These are phyloP conservation scores for Mycena polygramma DNA, from an alignment of 768 basidiomycete species.

Conservation along the genomic window DNA sequence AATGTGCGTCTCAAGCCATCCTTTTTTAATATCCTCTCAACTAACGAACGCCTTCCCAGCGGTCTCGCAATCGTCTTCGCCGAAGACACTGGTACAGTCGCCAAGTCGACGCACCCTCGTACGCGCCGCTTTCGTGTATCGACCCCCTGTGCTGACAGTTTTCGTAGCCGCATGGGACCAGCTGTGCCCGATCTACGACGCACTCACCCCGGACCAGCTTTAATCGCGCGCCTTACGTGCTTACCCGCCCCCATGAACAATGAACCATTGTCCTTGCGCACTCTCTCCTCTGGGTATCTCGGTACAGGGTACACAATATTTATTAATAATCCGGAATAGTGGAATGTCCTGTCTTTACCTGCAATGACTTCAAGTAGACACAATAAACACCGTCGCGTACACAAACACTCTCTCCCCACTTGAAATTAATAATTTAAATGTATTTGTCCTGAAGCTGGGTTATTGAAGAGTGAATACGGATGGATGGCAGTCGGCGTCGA, in stretches of 20 bases:
- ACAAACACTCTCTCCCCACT: too few relatives aligned
- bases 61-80: conserved; percentile 41
- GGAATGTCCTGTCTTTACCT: neutral
- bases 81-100: conserved; percentile 26
- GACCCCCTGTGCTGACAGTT: neutral
- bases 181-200: conserved; percentile 44
- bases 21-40: neutral
- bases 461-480: too few relatives aligned
- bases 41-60: conserved; percentile 1
- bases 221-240: conserved; percentile 2
- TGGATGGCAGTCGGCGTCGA: too few relatives aligned
- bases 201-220: conserved; percentile 28
- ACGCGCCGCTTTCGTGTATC: neutral
- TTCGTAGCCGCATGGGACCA: conserved; percentile 38
- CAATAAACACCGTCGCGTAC: too few relatives aligned
- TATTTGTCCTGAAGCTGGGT: too few relatives aligned
- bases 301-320: neutral
- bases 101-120: conserved; percentile 28
- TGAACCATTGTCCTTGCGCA: neutral
- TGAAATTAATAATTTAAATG: too few relatives aligned
- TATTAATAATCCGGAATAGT: neutral
- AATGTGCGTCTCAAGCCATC: conserved; percentile 19
- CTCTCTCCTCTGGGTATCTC: neutral
- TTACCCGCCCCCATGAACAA: too few relatives aligned
- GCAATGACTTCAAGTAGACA: neutral